Evolutionary conservation across 2,329 filamentous ascomycete genomes (phyloP), one percentile per base, ranked within the genome.

Genomic region (Apiospora malaysiana): DNA sequence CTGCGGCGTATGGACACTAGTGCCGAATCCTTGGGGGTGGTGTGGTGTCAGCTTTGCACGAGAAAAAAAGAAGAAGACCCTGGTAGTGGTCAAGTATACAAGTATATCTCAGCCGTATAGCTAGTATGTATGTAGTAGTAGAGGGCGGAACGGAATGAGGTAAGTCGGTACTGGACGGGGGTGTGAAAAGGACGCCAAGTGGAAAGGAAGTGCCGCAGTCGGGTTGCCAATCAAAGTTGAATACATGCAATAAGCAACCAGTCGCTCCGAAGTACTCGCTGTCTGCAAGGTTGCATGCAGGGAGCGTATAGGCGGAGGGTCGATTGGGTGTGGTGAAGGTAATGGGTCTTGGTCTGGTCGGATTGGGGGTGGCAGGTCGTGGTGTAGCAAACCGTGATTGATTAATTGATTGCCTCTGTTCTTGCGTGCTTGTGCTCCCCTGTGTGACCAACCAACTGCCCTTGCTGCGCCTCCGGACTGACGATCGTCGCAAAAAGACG

Each of bases 231-330:
- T 63, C 56, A 63, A 40, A 45, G 16, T 45, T 16, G 42, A 16
- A 45, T 12, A 42, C 40, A 9, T 42, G 12, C 37, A 21, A 59
- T 56, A 32, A 32, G 25, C 49, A 32, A 32, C 32, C 32, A 51
- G 23, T 51, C 32, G 32, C 32, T 27, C 25, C n/a, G 49, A 56
- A 51, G 23, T 51, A 51, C 25, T 59, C 12, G 1, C 47, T 37
- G 25, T 32, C 51, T 59, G 51, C 51, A 59, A 59, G 51, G 51
- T 59, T 59, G n/a, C 27, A 59, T 59, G 51, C 51, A 59, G 56
- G 56, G 56, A 63, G 56, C 56, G 56, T 63, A 63, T 63, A 10
- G 21, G 56, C n/a, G 56, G 56, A 63, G 32, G 8, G 21, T 7
- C 32, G 32, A 59, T 63, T 37, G 27, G 27, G 18, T 23, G 2